Percentiles rank a stretch among this genome's conserved stretches.
Evolutionary conservation across 2,329 filamentous ascomycete species (phyloP).

Genomic region (Fusarium pseudoanthophilum): DNA sequence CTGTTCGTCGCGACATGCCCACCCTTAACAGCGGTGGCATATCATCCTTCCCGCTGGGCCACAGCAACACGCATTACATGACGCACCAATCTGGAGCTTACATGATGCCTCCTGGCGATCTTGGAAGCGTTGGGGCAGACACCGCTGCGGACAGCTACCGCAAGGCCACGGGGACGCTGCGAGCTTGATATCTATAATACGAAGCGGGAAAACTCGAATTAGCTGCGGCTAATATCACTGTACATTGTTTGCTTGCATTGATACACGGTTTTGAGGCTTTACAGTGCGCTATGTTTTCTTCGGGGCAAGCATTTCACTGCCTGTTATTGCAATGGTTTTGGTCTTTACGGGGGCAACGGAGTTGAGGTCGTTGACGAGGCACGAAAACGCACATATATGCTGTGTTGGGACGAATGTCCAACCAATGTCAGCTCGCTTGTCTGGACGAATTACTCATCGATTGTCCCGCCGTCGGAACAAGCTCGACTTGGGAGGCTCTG

Average conservation of each 20-base stretch:
- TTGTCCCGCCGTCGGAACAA: conserved; percentile 12
- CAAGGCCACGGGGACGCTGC: conserved; percentile 33
- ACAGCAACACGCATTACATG: conserved; percentile 15
- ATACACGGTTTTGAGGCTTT: not conserved
- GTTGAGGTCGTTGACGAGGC: not conserved
- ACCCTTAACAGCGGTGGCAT: conserved; percentile 15
- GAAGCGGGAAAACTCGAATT: not conserved
- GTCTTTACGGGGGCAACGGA: not conserved
- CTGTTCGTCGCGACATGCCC: conserved; percentile 28
- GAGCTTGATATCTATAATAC: conserved; percentile 10
- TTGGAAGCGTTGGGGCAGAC: conserved; percentile 20
- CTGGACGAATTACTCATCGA: conserved; percentile 23
- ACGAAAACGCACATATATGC: conserved; percentile 16
- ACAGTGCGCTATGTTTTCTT: conserved; percentile 13
- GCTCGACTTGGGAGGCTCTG: not conserved
- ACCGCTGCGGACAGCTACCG: conserved; percentile 23
- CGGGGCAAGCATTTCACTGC: not conserved
- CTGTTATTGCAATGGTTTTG: not conserved
- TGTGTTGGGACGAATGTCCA: not conserved
- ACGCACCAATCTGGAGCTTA: conserved; percentile 32
- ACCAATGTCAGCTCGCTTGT: conserved; percentile 7
- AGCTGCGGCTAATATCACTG: not conserved
- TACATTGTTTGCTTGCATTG: conserved; percentile 7
- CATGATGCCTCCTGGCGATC: conserved; percentile 31
- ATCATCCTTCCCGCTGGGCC: conserved; percentile 25